A percentile compares a stretch with the other conserved stretches of the same genome.
Conservation (phyloP, 306 rosid genomes). For the Rosa multiflora region DNA sequence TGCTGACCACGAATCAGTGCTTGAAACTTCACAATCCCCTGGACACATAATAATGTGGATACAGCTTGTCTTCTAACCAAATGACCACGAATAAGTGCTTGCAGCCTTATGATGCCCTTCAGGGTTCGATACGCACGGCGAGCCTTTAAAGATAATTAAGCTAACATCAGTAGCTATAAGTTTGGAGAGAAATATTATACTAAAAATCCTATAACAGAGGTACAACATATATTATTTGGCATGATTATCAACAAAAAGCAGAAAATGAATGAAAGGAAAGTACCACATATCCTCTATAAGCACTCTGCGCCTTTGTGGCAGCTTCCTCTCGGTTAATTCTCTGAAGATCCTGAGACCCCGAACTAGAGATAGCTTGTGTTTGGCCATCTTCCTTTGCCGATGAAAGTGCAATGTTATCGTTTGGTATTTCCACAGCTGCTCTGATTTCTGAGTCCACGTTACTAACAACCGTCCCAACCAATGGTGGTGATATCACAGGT, state of each 20-base stretch:
- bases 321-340: slow-evolving; percentile 47
- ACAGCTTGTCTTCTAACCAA: slow-evolving; percentile 43
- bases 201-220: not conserved
- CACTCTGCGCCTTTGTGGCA: slow-evolving; percentile 62
- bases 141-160: slow-evolving; percentile 25
- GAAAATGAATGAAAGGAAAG: slow-evolving; percentile 7
- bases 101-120: slow-evolving; percentile 32
- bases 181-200: not conserved
- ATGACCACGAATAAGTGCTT: slow-evolving; percentile 39
- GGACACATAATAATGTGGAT: slow-evolving; percentile 33
- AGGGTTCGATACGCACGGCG: slow-evolving; percentile 30
- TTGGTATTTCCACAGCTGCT: slow-evolving; percentile 31
- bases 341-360: slow-evolving; percentile 38
- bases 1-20: slow-evolving; percentile 31
- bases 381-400: slow-evolving; percentile 26
- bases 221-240: not conserved
- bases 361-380: slow-evolving; percentile 25
- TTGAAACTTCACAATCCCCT: slow-evolving; percentile 37
- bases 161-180: slow-evolving; percentile 8
- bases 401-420: slow-evolving; percentile 27
- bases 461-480: slow-evolving; percentile 34
- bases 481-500: slow-evolving; percentile 44
- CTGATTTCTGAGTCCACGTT: slow-evolving; percentile 41
- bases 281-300: slow-evolving; percentile 74
- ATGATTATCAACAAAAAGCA: not conserved